Conservation (phyloP, 805 yeast genomes). For the Kurtzmaniella cleridarum region DNA sequence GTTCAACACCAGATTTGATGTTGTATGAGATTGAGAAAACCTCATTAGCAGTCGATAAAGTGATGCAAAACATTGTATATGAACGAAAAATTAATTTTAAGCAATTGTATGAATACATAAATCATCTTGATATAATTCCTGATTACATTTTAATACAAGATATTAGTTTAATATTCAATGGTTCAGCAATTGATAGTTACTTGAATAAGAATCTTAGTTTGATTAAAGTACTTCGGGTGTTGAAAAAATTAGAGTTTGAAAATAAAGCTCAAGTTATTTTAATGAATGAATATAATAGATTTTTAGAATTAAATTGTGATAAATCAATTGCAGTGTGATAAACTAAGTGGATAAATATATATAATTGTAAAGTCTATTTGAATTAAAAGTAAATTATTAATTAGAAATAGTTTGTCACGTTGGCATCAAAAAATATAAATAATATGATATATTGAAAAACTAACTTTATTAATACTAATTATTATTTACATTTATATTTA, state of each 20-base stretch:
- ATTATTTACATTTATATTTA: no score
- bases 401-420: no score
- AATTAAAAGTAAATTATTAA: no score
- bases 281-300: not conserved
- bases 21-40: not conserved
- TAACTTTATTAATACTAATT: no score
- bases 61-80: slow-evolving; percentile 1
- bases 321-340: no score
- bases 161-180: no score
- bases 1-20: not conserved
- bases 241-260: not conserved
- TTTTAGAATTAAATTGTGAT: not conserved
- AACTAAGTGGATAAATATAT: no score
- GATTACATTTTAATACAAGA: no score
- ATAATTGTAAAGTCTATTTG: no score
- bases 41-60: not conserved
- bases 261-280: not conserved
- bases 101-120: not conserved
- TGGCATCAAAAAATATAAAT: no score
- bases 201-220: not conserved
- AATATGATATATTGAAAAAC: no score
- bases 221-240: not conserved
- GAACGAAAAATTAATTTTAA: not conserved
- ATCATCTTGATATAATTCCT: no score
- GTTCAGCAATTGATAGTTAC: not conserved